These are phyloP conservation scores for Corylus avellana DNA, from an alignment of 306 rosid genomes.

Conservation along the genomic window DNA sequence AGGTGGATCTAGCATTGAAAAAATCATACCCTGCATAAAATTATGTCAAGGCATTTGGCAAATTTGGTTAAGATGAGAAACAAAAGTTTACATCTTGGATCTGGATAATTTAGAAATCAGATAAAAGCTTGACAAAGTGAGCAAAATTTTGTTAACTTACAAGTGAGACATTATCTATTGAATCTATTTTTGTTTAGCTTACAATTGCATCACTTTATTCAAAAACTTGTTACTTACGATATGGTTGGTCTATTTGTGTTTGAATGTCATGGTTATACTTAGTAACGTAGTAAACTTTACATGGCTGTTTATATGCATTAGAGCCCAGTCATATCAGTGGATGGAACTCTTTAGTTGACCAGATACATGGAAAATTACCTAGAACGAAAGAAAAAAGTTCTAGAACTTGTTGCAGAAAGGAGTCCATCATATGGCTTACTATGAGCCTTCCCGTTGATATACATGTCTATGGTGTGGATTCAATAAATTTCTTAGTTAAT, in stretches of 20 bases:
- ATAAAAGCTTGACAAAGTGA: neutral
- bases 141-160: neutral
- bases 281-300: no score
- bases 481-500: neutral
- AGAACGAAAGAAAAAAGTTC: neutral
- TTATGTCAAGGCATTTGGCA: neutral
- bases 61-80: neutral
- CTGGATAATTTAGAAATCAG: neutral
- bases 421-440: neutral
- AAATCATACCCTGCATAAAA: neutral
- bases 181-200: neutral
- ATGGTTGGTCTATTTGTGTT: neutral
- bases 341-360: neutral
- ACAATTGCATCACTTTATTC: neutral
- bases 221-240: neutral
- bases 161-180: neutral
- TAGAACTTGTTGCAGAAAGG: no score
- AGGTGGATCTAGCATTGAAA: neutral
- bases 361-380: neutral
- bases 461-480: neutral
- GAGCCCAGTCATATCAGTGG: neutral
- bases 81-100: neutral
- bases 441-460: neutral
- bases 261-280: neutral
- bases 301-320: neutral